phyloP scores from a whole-genome alignment of 768 basidiomycete species.

The Lactarius psammicola region DNA sequence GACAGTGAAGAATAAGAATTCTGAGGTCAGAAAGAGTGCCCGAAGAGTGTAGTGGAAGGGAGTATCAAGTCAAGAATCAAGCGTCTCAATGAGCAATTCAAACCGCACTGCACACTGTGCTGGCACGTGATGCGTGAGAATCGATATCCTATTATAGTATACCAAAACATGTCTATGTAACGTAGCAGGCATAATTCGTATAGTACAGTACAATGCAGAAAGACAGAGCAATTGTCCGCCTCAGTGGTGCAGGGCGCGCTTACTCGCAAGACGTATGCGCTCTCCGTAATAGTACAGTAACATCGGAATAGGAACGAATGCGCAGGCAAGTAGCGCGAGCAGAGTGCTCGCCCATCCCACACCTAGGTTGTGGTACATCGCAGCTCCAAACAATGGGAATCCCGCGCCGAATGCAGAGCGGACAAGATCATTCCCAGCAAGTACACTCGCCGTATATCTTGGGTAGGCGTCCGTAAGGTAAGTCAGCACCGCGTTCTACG shows the following conservation, averaged over 20 bases:
- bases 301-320: slow-evolving; percentile 32
- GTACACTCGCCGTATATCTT: slow-evolving; percentile 35
- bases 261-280: slow-evolving; percentile 27
- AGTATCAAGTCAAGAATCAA: slow-evolving; percentile 1
- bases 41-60: not conserved
- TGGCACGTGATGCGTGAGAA: slow-evolving; percentile 20
- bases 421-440: slow-evolving; percentile 39
- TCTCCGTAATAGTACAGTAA: slow-evolving; percentile 25
- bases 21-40: not conserved
- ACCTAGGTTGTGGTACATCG: slow-evolving; percentile 32
- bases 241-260: slow-evolving; percentile 28
- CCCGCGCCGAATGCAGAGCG: slow-evolving; percentile 30
- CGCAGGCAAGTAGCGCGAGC: slow-evolving; percentile 32
- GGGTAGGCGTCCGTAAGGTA: slow-evolving; percentile 38
- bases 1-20: not conserved
- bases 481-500: slow-evolving; percentile 31
- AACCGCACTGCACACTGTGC: not conserved
- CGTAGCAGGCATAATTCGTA: not conserved
- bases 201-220: not conserved
- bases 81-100: not conserved
- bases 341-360: slow-evolving; percentile 33
- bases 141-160: not conserved
- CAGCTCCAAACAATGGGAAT: slow-evolving; percentile 30
- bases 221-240: not conserved
- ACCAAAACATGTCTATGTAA: not conserved